A percentile compares a stretch with the other conserved stretches of the same genome.
These are phyloP conservation scores for Diaporthe vexans DNA, from an alignment of 2,329 filamentous ascomycete species.

Conservation along the genomic window DNA sequence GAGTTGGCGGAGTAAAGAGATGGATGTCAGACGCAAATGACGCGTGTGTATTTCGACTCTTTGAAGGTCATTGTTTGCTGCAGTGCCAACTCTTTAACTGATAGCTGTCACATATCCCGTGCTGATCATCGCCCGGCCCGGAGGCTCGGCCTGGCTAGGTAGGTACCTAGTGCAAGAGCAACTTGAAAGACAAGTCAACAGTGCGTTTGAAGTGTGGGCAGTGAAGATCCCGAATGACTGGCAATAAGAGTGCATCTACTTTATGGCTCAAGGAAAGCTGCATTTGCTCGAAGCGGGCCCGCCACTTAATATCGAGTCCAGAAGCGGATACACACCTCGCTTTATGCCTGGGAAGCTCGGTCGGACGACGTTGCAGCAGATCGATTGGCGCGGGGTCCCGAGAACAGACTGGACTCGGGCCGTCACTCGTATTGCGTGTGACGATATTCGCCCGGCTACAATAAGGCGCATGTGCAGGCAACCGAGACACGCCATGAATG, in stretches of 20 bases:
- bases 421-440: slow-evolving; percentile 17
- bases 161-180: neutral
- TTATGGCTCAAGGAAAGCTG: slow-evolving; percentile 2
- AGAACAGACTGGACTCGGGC: slow-evolving; percentile 2
- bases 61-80: neutral
- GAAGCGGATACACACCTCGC: neutral
- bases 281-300: slow-evolving; percentile 8
- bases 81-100: neutral
- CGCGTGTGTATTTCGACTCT: neutral
- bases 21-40: neutral
- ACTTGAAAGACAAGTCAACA: neutral
- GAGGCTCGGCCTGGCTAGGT: neutral
- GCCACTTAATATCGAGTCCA: neutral
- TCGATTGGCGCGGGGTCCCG: slow-evolving; percentile 20
- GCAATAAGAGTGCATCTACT: no score
- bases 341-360: slow-evolving; percentile 1
- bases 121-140: neutral
- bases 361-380: slow-evolving; percentile 4
- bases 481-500: slow-evolving; percentile 7
- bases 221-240: neutral
- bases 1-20: no score
- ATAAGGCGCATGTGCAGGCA: slow-evolving; percentile 8
- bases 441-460: slow-evolving; percentile 3
- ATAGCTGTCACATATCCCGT: neutral
- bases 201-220: neutral